Evolutionary conservation across 768 basidiomycete genomes (phyloP), one percentile per base, ranked within the genome.

Genomic region (Phanerochaete sordida): DNA sequence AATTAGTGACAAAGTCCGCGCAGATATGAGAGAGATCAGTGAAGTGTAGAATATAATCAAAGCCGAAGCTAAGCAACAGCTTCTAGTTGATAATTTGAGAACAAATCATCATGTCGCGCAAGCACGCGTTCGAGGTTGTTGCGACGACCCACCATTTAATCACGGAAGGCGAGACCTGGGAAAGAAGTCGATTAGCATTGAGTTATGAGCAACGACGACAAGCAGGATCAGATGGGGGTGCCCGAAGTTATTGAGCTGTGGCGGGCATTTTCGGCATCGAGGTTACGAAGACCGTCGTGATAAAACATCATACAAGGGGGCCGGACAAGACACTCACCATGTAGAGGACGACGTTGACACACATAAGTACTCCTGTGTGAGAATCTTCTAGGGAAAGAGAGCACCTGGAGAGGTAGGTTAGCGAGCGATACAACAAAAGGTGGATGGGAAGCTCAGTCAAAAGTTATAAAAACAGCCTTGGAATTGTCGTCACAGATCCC

Each of bases 231-330:
- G 88, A 81, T 63, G 76, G 85, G 88, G 84, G 77, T 88, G 89
- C 88, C 90, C 90, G 88, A 84, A 73, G 47, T 68, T 68, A 63
- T 80, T 91, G 90, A 92, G 90, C 90, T 92, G 85, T 90, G 86
- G 86, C 90, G 90, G 90, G 90, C 90, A 84, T 70, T 89, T 92
- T 92, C 90, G 90, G 86, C 88, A 91, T 74, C 59, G 65, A 71
- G 72, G 59, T 68, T 92, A 91, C 90, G 90, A 90, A 91, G 90
- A 92, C 90, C 90, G 90, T 92, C 90, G 90, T 91, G 88, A 86
- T 85, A 79, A 51, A 82, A 73, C 88, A 90, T 90, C 87, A 87
- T 85, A 57, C 21, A 62, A 60, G 35, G 28, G 33, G 47, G 16
- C 8, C 7, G 46, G 31, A 56, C 27, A 21, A 23, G 45, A 61